Conservation (phyloP, 2,329 filamentous ascomycete species). For the Lithohypha guttulata region DNA sequence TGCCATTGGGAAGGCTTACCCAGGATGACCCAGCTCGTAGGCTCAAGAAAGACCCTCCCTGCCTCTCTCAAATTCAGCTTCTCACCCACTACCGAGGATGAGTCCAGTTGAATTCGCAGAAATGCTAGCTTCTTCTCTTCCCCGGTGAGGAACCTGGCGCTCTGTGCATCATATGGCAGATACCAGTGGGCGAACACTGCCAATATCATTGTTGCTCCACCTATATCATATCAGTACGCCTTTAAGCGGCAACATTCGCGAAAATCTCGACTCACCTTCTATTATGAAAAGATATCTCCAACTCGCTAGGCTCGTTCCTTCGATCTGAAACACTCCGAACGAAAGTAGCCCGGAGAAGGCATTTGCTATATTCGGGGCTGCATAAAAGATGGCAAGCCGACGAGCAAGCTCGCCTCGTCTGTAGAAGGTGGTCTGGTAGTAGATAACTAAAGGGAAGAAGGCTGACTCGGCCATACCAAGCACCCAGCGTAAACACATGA, state of each 20-base stretch:
- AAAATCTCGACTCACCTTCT: slow-evolving; percentile 33
- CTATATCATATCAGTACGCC: too few relatives aligned
- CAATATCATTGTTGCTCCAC: slow-evolving; percentile 48
- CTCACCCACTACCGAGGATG: slow-evolving; percentile 52
- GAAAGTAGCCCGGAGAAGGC: slow-evolving; percentile 52
- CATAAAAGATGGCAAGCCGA: slow-evolving; percentile 63
- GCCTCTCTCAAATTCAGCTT: slow-evolving; percentile 44
- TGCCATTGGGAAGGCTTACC: slow-evolving; percentile 10
- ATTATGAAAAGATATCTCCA: slow-evolving; percentile 48
- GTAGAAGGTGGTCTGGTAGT: slow-evolving; percentile 51
- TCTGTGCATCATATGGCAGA: slow-evolving; percentile 53
- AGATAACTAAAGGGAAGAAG: slow-evolving; percentile 50
- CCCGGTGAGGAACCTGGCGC: slow-evolving; percentile 54
- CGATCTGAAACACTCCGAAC: slow-evolving; percentile 51
- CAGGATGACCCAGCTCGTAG: slow-evolving; percentile 44
- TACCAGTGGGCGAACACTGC: slow-evolving; percentile 58
- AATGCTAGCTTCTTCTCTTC: slow-evolving; percentile 59
- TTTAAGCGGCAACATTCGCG: too few relatives aligned
- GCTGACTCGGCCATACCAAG: slow-evolving; percentile 55
- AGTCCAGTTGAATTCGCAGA: slow-evolving; percentile 65
- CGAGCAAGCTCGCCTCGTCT: slow-evolving; percentile 59
- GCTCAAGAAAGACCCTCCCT: slow-evolving; percentile 43
- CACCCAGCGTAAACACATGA: slow-evolving; percentile 60
- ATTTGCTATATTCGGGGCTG: slow-evolving; percentile 61
- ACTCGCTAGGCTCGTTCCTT: slow-evolving; percentile 36